A percentile compares a stretch with the other conserved stretches of the same genome.
phyloP scores from a whole-genome alignment of 2,329 filamentous ascomycete species.

The Decorospora gaudefroyi region DNA sequence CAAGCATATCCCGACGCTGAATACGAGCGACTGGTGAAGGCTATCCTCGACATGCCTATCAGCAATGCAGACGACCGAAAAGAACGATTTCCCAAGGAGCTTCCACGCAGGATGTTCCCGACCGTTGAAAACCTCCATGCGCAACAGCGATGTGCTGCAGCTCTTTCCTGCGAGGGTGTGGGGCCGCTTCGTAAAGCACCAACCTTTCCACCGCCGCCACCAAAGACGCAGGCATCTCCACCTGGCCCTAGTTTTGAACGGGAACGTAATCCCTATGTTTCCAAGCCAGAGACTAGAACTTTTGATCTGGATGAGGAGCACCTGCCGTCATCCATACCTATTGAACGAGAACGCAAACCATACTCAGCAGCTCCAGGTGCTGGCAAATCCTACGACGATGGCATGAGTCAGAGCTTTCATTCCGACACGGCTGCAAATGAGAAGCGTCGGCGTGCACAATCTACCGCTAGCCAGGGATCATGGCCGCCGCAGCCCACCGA shows the following conservation, averaged over 20 bases:
- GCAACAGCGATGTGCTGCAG: slow-evolving; percentile 64
- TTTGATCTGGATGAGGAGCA: slow-evolving; percentile 44
- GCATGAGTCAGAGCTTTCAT: slow-evolving; percentile 29
- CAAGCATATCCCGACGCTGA: slow-evolving; percentile 77
- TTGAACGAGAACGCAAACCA: slow-evolving; percentile 69
- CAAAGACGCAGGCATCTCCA: slow-evolving; percentile 25
- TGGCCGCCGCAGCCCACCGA: slow-evolving; percentile 33
- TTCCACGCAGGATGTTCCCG: slow-evolving; percentile 75
- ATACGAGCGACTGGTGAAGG: slow-evolving; percentile 68
- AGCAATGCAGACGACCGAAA: slow-evolving; percentile 65
- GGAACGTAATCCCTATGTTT: slow-evolving; percentile 43
- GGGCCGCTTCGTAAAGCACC: slow-evolving; percentile 43
- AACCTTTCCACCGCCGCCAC: slow-evolving; percentile 45
- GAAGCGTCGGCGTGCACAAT: slow-evolving; percentile 39
- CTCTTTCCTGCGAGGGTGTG: slow-evolving; percentile 58
- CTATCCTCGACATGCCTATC: slow-evolving; percentile 73
- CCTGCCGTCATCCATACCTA: slow-evolving; percentile 53
- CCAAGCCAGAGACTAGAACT: slow-evolving; percentile 28
- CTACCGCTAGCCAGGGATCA: slow-evolving; percentile 38
- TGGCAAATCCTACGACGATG: slow-evolving; percentile 60
- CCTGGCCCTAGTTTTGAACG: slow-evolving; percentile 37
- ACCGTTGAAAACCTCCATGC: slow-evolving; percentile 59
- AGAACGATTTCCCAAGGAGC: slow-evolving; percentile 77
- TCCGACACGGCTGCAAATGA: slow-evolving; percentile 31
- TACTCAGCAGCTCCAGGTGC: slow-evolving; percentile 63